phyloP scores from a whole-genome alignment of 495 filamentous ascomycete genomes.

The Chaetomium tenue region DNA sequence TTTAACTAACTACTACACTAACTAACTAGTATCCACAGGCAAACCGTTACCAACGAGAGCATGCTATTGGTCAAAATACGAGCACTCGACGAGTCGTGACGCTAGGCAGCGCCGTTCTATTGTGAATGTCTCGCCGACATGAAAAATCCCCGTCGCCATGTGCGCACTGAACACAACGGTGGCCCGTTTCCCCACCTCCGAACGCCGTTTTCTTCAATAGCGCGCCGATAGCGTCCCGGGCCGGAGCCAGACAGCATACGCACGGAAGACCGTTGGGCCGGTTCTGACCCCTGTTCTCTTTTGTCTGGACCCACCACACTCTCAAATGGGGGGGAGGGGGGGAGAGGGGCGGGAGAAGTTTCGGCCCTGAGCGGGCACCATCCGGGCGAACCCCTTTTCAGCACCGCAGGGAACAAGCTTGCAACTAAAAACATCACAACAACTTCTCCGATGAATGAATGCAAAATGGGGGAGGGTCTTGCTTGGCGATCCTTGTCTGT shows the following conservation, averaged over 20 bases:
- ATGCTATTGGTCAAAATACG: constrained; percentile 2
- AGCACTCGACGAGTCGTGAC: neutral
- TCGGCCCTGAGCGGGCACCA: neutral
- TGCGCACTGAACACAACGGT: neutral
- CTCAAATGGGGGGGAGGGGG: too few species aligned
- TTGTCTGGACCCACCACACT: constrained; percentile 11
- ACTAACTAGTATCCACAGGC: too few species aligned
- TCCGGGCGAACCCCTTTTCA: constrained; percentile 8
- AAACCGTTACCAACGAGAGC: neutral
- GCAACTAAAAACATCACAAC: neutral
- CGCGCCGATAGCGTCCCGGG: constrained; percentile 17
- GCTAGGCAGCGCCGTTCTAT: neutral
- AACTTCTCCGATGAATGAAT: neutral
- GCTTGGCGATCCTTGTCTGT: neutral
- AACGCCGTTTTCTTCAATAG: constrained; percentile 15
- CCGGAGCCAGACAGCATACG: constrained; percentile 7
- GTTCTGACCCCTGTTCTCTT: neutral
- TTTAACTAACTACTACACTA: neutral
- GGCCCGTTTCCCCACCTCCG: constrained; percentile 3
- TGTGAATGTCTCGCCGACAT: too few species aligned
- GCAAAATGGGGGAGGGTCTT: neutral
- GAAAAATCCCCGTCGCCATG: constrained; percentile 21
- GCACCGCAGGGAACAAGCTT: neutral
- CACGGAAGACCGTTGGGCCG: constrained; percentile 11
- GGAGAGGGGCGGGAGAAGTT: neutral